Conservation (phyloP, 2,329 filamentous ascomycete genomes). For the Chaetomiaceae sp. region DNA sequence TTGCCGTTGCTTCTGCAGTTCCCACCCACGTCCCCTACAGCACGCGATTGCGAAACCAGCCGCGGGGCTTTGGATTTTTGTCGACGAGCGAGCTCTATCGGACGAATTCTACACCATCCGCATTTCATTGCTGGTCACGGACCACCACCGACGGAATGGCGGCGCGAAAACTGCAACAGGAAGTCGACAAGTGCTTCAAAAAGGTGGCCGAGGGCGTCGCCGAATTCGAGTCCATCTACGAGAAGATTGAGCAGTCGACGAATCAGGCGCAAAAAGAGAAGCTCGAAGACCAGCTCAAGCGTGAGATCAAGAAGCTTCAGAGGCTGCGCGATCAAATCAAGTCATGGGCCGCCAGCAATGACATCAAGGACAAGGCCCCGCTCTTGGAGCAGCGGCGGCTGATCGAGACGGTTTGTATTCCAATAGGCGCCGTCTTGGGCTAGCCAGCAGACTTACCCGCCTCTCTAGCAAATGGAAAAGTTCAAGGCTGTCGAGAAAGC, state of each 20-base stretch:
- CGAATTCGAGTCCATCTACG: constrained; percentile 92
- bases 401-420: constrained; percentile 81
- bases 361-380: constrained; percentile 99
- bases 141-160: constrained; percentile 62
- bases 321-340: constrained; percentile 97
- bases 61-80: not conserved
- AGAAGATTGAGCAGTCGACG: constrained; percentile 90
- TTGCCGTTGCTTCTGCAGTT: constrained; percentile 1
- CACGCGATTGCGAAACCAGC: constrained; percentile 7
- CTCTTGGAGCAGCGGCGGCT: constrained; percentile 89
- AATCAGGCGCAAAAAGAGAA: constrained; percentile 98
- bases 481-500: constrained; percentile 99
- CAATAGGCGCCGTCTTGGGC: constrained; percentile 4
- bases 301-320: constrained; percentile 99
- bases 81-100: constrained; percentile 1
- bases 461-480: constrained; percentile 85
- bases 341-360: constrained; percentile 96
- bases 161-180: constrained; percentile 91
- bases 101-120: constrained; percentile 9
- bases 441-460: constrained; percentile 23
- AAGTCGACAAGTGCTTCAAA: constrained; percentile 99
- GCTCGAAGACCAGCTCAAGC: constrained; percentile 94
- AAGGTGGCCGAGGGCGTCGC: constrained; percentile 90
- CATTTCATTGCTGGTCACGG: constrained; percentile 2
- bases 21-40: not conserved